Evolutionary conservation across 192 early-diverging fungal species (phyloP).

Genomic region (Backusella morwellensis): DNA sequence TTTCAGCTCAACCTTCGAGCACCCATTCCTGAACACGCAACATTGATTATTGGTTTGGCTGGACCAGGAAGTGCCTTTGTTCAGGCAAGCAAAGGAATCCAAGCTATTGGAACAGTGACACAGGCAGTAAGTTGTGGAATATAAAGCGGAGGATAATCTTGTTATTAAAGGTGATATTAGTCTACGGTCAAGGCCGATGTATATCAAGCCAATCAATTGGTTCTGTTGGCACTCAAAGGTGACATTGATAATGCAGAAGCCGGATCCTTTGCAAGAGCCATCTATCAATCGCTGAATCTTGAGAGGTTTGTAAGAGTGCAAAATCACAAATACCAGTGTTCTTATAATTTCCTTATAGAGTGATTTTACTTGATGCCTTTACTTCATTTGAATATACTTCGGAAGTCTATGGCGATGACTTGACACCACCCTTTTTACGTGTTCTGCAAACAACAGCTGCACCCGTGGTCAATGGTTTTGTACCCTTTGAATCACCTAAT

Average conservation of each 20-base stretch:
- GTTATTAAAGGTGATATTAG: too few relatives aligned
- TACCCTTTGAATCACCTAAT: slow-evolving; percentile 27
- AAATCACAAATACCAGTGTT: neutral
- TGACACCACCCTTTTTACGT: slow-evolving; percentile 28
- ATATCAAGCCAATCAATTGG: neutral
- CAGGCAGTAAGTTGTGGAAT: neutral
- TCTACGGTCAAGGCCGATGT: neutral
- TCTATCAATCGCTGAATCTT: neutral
- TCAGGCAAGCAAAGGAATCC: neutral
- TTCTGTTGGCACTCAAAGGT: neutral
- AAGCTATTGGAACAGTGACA: neutral
- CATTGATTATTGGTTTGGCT: slow-evolving; percentile 14
- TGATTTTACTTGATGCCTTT: slow-evolving; percentile 34
- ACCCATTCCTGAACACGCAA: neutral
- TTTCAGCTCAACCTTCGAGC: neutral
- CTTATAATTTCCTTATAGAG: slow-evolving; percentile 8
- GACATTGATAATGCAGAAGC: neutral
- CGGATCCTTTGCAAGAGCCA: neutral
- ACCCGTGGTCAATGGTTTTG: slow-evolving; percentile 1
- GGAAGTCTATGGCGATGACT: slow-evolving; percentile 7
- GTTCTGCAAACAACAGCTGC: slow-evolving; percentile 24
- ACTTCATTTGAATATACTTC: slow-evolving; percentile 21
- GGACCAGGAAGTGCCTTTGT: slow-evolving; percentile 23
- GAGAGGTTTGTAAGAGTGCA: neutral
- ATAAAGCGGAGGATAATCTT: too few relatives aligned